A percentile compares a stretch with the other conserved stretches of the same genome.
These are phyloP conservation scores for Parietichytrium sp. DNA, from an alignment of 108 stramenopile genomes.

Conservation along the genomic window DNA sequence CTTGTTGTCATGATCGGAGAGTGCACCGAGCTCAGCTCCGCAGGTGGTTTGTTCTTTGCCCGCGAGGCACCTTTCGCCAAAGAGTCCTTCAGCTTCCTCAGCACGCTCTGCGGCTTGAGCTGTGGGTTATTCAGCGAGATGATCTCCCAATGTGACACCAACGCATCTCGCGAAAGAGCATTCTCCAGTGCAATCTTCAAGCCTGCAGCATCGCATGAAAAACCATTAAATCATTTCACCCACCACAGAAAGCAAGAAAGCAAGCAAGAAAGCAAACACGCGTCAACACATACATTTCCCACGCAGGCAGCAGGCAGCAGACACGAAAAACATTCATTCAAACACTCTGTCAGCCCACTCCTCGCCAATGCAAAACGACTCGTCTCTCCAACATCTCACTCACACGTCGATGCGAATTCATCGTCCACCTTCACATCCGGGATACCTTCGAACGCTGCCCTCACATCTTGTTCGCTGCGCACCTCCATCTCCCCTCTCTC, in stretches of 20 bases:
- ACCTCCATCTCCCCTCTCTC: too few species aligned
- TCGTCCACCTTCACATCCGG: neutral
- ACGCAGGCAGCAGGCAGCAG: too few species aligned
- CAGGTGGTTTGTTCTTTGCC: neutral
- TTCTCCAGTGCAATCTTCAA: neutral
- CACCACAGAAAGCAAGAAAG: too few species aligned
- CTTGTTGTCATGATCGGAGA: slow-evolving; percentile 2
- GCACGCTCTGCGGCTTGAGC: neutral
- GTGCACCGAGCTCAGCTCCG: neutral
- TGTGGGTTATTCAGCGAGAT: neutral
- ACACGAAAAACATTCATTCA: too few species aligned
- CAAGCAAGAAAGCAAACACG: too few species aligned
- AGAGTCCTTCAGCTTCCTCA: slow-evolving; percentile 11
- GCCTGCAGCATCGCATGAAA: too few species aligned
- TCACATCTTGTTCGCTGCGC: too few species aligned
- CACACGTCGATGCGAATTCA: neutral
- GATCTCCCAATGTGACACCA: slow-evolving; percentile 9
- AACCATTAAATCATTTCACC: too few species aligned
- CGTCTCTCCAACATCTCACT: neutral
- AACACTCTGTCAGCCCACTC: too few species aligned
- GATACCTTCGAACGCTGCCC: neutral
- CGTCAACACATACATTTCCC: too few species aligned
- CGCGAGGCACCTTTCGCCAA: slow-evolving; percentile 10
- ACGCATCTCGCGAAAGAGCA: neutral
- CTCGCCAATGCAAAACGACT: too few species aligned